Percentiles rank a stretch among this genome's conserved stretches.
Conservation (phyloP, 495 filamentous ascomycete species). For the Chaetomium fimeti region DNA sequence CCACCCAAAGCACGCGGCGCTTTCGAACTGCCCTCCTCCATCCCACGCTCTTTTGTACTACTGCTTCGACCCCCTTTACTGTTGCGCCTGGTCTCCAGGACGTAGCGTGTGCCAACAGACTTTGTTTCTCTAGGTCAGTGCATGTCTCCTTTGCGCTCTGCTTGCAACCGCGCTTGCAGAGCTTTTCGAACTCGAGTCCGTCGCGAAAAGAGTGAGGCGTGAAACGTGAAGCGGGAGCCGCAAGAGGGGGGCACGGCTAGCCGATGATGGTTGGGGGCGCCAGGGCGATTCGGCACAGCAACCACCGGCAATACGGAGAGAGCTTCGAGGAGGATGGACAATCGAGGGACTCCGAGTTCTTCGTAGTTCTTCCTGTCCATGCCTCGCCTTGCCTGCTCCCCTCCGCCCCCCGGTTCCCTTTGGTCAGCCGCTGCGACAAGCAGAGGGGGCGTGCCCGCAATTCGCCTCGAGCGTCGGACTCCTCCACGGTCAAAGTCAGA, state of each 20-base stretch:
- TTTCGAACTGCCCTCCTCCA: slow-evolving; percentile 27
- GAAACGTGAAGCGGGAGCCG: slow-evolving; percentile 1
- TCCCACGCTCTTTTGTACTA: slow-evolving; percentile 41
- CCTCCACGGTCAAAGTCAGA: slow-evolving; percentile 2
- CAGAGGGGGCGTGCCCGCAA: background rate
- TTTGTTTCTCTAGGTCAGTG: slow-evolving; percentile 33
- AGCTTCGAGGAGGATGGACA: background rate
- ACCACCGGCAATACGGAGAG: background rate
- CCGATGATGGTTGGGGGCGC: background rate
- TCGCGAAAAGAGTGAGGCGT: background rate
- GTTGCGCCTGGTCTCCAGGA: slow-evolving; percentile 42
- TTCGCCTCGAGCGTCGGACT: slow-evolving; percentile 11
- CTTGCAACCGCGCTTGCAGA: slow-evolving; percentile 1
- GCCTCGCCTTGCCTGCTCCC: background rate
- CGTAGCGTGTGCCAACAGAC: slow-evolving; percentile 40
- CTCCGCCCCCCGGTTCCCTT: background rate
- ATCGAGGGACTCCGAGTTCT: background rate
- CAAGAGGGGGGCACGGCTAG: background rate
- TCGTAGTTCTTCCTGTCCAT: background rate
- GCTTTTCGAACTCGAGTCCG: slow-evolving; percentile 5
- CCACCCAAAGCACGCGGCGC: slow-evolving; percentile 37
- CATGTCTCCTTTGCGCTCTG: slow-evolving; percentile 1
- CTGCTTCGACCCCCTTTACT: slow-evolving; percentile 32
- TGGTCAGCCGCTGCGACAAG: background rate
- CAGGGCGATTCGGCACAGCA: background rate